phyloP scores from a whole-genome alignment of 768 basidiomycete species.

The Pholiota conissans region DNA sequence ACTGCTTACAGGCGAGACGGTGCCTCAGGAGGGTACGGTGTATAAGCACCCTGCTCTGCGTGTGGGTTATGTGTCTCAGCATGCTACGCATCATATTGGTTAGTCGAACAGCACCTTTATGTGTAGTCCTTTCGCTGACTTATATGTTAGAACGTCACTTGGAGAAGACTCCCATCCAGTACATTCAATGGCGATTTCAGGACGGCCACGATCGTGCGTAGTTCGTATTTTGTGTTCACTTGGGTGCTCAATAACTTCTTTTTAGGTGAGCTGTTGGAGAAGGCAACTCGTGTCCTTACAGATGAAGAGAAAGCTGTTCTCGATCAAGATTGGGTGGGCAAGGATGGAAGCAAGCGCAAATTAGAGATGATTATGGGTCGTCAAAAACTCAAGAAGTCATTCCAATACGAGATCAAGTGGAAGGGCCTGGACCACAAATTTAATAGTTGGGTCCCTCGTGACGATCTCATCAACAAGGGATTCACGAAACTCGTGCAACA shows the following conservation, averaged over 20 bases:
- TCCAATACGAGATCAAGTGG: constrained; percentile 94
- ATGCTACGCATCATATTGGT: constrained; percentile 97
- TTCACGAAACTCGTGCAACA: constrained; percentile 89
- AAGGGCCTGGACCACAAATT: constrained; percentile 77
- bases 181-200: constrained; percentile 99
- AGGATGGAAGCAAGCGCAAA: constrained; percentile 87
- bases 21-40: constrained; percentile 87
- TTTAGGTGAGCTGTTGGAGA: constrained; percentile 85
- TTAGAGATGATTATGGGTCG: constrained; percentile 93
- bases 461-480: constrained; percentile 82
- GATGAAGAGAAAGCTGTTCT: constrained; percentile 77
- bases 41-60: constrained; percentile 94
- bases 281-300: constrained; percentile 88
- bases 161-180: constrained; percentile 94
- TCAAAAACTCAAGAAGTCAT: constrained; percentile 94
- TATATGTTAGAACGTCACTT: constrained; percentile 73
- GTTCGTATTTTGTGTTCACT: constrained; percentile 8
- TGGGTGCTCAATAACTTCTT: not conserved
- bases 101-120: constrained; percentile 13
- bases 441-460: constrained; percentile 92
- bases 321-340: constrained; percentile 88
- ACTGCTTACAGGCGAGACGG: constrained; percentile 91
- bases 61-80: constrained; percentile 96
- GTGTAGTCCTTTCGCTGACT: not conserved
- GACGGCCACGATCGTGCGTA: constrained; percentile 92